Conservation (phyloP, 2,329 filamentous ascomycete species). For the Myriosclerotinia duriaeana region DNA sequence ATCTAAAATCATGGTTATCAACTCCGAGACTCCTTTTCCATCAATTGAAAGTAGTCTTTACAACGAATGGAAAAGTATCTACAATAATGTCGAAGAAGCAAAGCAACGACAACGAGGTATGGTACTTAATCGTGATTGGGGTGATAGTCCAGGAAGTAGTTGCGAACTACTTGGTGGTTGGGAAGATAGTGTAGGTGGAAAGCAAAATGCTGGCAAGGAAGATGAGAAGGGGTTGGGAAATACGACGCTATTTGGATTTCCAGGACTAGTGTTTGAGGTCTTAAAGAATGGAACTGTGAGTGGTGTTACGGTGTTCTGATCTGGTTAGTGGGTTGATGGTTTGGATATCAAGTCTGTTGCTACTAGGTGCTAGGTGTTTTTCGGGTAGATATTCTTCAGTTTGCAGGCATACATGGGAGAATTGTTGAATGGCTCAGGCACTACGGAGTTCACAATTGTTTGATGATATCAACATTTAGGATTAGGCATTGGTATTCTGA, state of each 20-base stretch:
- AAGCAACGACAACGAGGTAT: slow-evolving; percentile 65
- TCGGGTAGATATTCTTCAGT: slow-evolving; percentile 4
- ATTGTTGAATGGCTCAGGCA: not conserved
- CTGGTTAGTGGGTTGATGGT: slow-evolving; percentile 13
- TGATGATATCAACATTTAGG: slow-evolving; percentile 7
- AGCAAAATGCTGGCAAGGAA: slow-evolving; percentile 47
- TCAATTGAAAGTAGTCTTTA: slow-evolving; percentile 68
- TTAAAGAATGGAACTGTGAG: slow-evolving; percentile 89
- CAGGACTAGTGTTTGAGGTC: slow-evolving; percentile 92
- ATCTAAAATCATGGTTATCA: slow-evolving; percentile 40
- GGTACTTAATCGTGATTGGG: slow-evolving; percentile 89
- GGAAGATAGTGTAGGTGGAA: slow-evolving; percentile 65
- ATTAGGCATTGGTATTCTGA: slow-evolving; percentile 6
- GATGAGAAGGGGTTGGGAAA: slow-evolving; percentile 61
- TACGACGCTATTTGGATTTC: slow-evolving; percentile 90
- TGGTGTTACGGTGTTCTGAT: slow-evolving; percentile 80
- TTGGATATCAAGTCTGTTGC: slow-evolving; percentile 8
- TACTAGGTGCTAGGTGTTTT: slow-evolving; percentile 4
- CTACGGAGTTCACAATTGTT: not conserved
- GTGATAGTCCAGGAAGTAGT: slow-evolving; percentile 86
- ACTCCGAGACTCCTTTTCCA: slow-evolving; percentile 69
- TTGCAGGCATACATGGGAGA: not conserved
- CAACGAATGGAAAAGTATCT: slow-evolving; percentile 67
- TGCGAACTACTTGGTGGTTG: slow-evolving; percentile 78
- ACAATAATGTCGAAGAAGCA: slow-evolving; percentile 55